Conservation (phyloP, 306 rosid species). For the Luffa aegyptiaca region DNA sequence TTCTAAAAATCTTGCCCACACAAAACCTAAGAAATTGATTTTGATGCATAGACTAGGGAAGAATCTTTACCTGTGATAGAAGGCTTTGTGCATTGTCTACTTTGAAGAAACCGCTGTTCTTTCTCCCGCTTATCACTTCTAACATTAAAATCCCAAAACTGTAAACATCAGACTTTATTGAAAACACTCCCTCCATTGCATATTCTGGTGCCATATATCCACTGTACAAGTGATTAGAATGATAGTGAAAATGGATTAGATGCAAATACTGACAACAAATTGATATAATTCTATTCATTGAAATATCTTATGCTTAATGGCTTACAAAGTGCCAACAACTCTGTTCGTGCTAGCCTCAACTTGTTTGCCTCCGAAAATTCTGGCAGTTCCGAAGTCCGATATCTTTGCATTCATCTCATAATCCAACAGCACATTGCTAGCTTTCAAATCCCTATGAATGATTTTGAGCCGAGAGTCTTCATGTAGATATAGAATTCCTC, state of each 20-base stretch:
- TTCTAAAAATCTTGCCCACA: background rate
- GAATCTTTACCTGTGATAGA: conserved; percentile 33
- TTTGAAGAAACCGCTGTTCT: conserved; percentile 28
- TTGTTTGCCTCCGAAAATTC: conserved; percentile 35
- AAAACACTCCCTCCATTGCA: conserved; percentile 25
- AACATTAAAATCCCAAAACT: conserved; percentile 39
- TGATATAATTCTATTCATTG: background rate
- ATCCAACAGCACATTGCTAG: conserved; percentile 39
- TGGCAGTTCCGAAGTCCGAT: conserved; percentile 44
- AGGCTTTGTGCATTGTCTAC: conserved; percentile 22
- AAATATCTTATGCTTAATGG: background rate
- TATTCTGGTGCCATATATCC: conserved; percentile 48
- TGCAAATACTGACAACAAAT: background rate
- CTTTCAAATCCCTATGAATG: conserved; percentile 44
- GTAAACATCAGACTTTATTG: conserved; percentile 33
- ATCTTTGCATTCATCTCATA: conserved; percentile 32
- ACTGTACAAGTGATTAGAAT: conserved; percentile 8
- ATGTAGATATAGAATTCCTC: conserved; percentile 39
- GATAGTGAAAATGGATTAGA: background rate
- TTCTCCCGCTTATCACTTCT: conserved; percentile 43
- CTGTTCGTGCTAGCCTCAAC: conserved; percentile 30
- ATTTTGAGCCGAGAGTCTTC: conserved; percentile 43
- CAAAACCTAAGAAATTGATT: background rate
- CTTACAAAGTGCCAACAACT: conserved; percentile 46
- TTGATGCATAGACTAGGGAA: background rate